phyloP scores from a whole-genome alignment of 768 basidiomycete genomes.

The Leccinum uliginosum region DNA sequence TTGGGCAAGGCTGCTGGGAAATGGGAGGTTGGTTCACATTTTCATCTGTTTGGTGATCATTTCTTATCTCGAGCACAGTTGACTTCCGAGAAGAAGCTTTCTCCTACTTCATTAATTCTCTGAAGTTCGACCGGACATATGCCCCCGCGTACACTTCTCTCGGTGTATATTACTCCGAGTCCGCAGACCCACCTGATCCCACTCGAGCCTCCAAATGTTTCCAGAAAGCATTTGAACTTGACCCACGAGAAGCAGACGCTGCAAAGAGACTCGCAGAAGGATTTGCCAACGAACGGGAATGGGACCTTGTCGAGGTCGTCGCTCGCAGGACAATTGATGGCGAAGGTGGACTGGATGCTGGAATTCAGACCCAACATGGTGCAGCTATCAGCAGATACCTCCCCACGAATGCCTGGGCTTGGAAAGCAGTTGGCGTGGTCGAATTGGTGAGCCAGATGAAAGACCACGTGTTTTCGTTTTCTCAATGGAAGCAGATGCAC shows the following conservation, averaged over 20 bases:
- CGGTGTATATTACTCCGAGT: slow-evolving; percentile 82
- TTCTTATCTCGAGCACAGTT: slow-evolving; percentile 31
- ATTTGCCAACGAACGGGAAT: slow-evolving; percentile 90
- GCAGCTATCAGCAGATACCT: slow-evolving; percentile 46
- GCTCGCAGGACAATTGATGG: slow-evolving; percentile 90
- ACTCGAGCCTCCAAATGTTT: slow-evolving; percentile 91
- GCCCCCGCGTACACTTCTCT: slow-evolving; percentile 94
- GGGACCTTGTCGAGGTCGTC: slow-evolving; percentile 95
- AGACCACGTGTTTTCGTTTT: not conserved
- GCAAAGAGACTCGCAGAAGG: slow-evolving; percentile 80
- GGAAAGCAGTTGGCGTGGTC: slow-evolving; percentile 92
- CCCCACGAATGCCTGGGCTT: slow-evolving; percentile 91
- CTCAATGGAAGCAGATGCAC: slow-evolving; percentile 44
- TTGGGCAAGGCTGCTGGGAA: slow-evolving; percentile 75
- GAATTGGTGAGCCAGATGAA: slow-evolving; percentile 62
- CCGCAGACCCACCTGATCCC: slow-evolving; percentile 67
- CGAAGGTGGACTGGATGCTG: slow-evolving; percentile 75
- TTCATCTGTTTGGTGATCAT: not conserved
- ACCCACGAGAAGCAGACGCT: slow-evolving; percentile 82
- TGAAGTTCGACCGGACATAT: slow-evolving; percentile 70
- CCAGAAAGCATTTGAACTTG: slow-evolving; percentile 97
- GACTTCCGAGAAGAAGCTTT: slow-evolving; percentile 62
- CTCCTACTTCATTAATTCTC: slow-evolving; percentile 70
- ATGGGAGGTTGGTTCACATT: slow-evolving; percentile 51
- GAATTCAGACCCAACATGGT: slow-evolving; percentile 41